Conservation (phyloP, 1,284 basidiomycete species). For the Phlebopus sp. region DNA sequence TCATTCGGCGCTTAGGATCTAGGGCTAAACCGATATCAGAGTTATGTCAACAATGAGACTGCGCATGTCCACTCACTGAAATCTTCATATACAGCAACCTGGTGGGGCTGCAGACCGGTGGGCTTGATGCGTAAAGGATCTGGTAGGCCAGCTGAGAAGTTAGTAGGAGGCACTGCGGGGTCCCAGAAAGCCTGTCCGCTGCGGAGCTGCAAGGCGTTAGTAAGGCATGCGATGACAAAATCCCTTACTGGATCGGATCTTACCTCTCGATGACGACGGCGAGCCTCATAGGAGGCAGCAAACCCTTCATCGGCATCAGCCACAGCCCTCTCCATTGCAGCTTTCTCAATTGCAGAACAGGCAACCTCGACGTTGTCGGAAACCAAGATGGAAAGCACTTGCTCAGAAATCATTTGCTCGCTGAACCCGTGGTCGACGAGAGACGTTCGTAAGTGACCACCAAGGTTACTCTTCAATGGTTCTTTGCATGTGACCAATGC, state of each 20-base stretch:
- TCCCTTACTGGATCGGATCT: conserved; percentile 21
- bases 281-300: conserved; percentile 74
- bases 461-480: conserved; percentile 90
- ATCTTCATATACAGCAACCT: conserved; percentile 93
- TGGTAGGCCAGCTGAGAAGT: conserved; percentile 80
- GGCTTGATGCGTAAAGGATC: conserved; percentile 87
- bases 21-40: conserved; percentile 34
- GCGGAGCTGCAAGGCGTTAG: conserved; percentile 45
- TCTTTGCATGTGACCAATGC: conserved; percentile 99
- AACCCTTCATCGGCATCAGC: conserved; percentile 96
- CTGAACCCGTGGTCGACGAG: conserved; percentile 84
- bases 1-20: conserved; percentile 54
- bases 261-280: conserved; percentile 88
- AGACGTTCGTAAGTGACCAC: conserved; percentile 82
- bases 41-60: conserved; percentile 5
- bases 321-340: conserved; percentile 95
- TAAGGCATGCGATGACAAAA: background rate
- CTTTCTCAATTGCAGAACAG: conserved; percentile 93
- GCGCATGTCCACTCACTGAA: conserved; percentile 57
- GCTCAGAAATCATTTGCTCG: conserved; percentile 73
- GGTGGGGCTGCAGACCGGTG: conserved; percentile 78
- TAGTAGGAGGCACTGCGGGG: conserved; percentile 65
- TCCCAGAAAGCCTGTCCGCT: conserved; percentile 86
- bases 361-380: conserved; percentile 94
- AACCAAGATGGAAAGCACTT: conserved; percentile 77